Percentiles rank a stretch among this genome's conserved stretches.
These are phyloP conservation scores for Inosperma sp. DNA, from an alignment of 768 basidiomycete species.

Conservation along the genomic window DNA sequence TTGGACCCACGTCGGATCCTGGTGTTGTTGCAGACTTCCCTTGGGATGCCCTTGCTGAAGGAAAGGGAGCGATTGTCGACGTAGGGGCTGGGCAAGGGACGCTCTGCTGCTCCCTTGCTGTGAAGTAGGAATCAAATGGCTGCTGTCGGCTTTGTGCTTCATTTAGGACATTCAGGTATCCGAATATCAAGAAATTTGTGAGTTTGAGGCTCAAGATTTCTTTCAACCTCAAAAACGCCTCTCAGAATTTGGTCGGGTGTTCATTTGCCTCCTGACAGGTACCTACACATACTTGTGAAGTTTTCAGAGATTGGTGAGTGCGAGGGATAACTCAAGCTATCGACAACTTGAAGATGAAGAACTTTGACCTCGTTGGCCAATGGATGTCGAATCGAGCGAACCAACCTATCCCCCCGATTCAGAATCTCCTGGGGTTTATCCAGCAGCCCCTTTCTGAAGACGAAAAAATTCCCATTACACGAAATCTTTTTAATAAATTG, in stretches of 20 bases:
- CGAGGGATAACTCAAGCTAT: too few relatives aligned
- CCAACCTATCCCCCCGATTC: neutral
- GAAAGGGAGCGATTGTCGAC: conserved; percentile 37
- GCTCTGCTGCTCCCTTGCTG: too few relatives aligned
- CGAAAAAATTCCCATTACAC: too few relatives aligned
- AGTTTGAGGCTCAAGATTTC: too few relatives aligned
- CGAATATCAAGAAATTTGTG: conserved; percentile 35
- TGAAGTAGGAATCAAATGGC: conserved; percentile 35
- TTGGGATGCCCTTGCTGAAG: conserved; percentile 32
- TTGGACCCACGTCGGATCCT: conserved; percentile 35
- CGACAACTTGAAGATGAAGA: too few relatives aligned
- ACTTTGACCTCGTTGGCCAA: conserved; percentile 1
- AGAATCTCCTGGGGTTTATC: conserved; percentile 7
- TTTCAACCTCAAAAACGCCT: conserved; percentile 35
- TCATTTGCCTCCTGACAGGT: neutral
- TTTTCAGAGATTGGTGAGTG: neutral
- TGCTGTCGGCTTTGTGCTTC: conserved; percentile 26
- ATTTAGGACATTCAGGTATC: conserved; percentile 23
- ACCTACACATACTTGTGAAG: neutral
- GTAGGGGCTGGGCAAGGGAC: conserved; percentile 40
- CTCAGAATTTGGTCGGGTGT: neutral
- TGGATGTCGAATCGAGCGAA: conserved; percentile 5
- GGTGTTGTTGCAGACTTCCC: conserved; percentile 37
- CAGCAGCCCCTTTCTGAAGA: neutral
- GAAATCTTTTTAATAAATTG: too few relatives aligned